Evolutionary conservation across 352 stramenopile genomes (phyloP), one percentile per base, ranked within the genome.

Genomic region (Globisporangium nodosum): DNA sequence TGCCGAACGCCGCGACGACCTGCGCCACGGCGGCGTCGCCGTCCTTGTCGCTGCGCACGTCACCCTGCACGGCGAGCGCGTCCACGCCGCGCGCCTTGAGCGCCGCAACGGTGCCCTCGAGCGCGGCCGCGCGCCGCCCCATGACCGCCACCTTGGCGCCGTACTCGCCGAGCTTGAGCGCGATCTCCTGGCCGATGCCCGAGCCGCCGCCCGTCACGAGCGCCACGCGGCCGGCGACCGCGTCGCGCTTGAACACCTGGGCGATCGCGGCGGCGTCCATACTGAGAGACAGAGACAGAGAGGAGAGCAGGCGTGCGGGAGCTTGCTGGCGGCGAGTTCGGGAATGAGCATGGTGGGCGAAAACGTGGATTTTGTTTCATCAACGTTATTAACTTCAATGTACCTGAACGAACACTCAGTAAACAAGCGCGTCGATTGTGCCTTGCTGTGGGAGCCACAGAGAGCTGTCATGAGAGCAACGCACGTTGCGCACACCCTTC

Each of bases 161-260:
- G 63, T 98, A 97, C 42, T 92, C 70, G 20, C 95, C 81, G 21
- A 98, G 66, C 60, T 96, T 90, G 58, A 94, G 71, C 12, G 90
- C 90, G 56, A 98, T 96, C 72, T 98, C 92, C 68, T 96, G 97
- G 42, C 96, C 92, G 60, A 99, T 92, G 68, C 93, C 96, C 18
- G 91, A 98, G 40, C 93, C 94, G 18, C 96, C 96, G 50, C 96
- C 96, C 1, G 95, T 98, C 7, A 98, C 76, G 33, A 98, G 76
- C 49, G 86, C 94, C 47, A 98, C 92, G 43, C 76, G 76, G 39
- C 74, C 81, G n/a, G 43, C 52, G 52, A 78, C 78, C 21, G 62
- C 78, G 54, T 87, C 74, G 31, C 61, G 57, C 47, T 74, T 68
- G 64, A 93, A 93, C 31, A 85, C 73, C 37, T 69, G 70, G 15